Conservation (phyloP, 1,284 basidiomycete species). For the Ceratobasidium sp. region DNA sequence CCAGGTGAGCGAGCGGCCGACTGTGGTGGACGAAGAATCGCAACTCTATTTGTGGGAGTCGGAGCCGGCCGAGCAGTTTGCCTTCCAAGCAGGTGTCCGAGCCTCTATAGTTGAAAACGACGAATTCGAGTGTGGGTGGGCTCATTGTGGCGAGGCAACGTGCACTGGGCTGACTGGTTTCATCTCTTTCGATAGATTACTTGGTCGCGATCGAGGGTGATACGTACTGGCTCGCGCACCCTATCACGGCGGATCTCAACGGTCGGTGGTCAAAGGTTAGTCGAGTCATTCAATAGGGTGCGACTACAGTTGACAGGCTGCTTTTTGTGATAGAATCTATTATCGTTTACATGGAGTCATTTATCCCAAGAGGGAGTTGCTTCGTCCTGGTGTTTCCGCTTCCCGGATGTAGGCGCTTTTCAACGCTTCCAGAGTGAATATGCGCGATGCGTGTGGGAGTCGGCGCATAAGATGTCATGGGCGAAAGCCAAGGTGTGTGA, state of each 20-base stretch:
- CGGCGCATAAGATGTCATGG: constrained; percentile 79
- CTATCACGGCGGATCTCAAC: constrained; percentile 77
- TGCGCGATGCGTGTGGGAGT: constrained; percentile 84
- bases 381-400: constrained; percentile 87
- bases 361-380: constrained; percentile 65
- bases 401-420: constrained; percentile 69
- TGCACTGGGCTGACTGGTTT: not conserved
- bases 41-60: constrained; percentile 78
- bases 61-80: constrained; percentile 59
- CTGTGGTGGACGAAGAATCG: constrained; percentile 50
- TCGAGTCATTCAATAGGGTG: constrained; percentile 48
- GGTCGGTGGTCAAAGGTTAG: constrained; percentile 67
- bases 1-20: constrained; percentile 36
- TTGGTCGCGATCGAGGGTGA: constrained; percentile 66
- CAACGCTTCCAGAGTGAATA: constrained; percentile 73
- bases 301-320: constrained; percentile 24
- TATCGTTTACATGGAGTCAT: constrained; percentile 88
- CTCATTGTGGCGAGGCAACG: constrained; percentile 12
- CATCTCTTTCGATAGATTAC: constrained; percentile 57
- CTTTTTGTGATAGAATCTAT: constrained; percentile 45
- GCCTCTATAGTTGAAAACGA: constrained; percentile 73
- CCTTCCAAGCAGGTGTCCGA: constrained; percentile 80
- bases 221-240: constrained; percentile 67
- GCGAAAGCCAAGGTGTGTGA: constrained; percentile 79
- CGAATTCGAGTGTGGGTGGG: constrained; percentile 58